Base-by-base conservation (phyloP, 768 basidiomycete species). In the Auriscalpium orientale region DNA sequence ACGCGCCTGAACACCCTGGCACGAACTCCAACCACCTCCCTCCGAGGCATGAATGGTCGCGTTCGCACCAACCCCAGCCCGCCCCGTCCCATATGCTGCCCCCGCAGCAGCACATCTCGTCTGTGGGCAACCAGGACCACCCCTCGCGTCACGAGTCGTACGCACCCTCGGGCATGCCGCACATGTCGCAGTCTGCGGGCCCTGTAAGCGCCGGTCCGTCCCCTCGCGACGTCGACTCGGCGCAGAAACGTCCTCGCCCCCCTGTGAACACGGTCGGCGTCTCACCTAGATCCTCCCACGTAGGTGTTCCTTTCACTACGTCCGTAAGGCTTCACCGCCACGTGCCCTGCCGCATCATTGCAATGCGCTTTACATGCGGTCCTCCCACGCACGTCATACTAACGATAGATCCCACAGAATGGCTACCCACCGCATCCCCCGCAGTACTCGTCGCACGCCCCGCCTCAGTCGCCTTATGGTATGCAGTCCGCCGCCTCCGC, bases 201-300 rank as follows among this genome's bases (percentile, higher is more conserved):
- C 61, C 58, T 45, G 18, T 43, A 43, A 10, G 53, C 36, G 53
- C 59, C 49, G 59, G 57, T 9, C 55, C 60, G 20, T 50, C 63
- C 49, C 65, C 67, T 56, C 55, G 62, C 54, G 64, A 69, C 50
- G 52, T 72, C 6, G 73, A 75, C 11, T 66, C 66, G 56, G 71
- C 75, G 49, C 61, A 68, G 28, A 81, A 80, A 69, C 72, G 79
- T 56, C 65, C 74, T 35, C 73, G 79, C 57, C 71, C 70, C 5
- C 58, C 43, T 51, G 64, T 67, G 53, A 70, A 74, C 13, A 55
- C 67, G 15, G 72, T 71, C 58, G 72, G 66, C 67, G 64, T 64
- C 75, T 70, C 80, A 71, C 71, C 80, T 60, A 79, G 79, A 60
- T 69, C 74, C 46, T 68, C 74, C 66, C 78, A 81, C 72, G 80